Percentiles rank a stretch among this genome's conserved stretches.
Evolutionary conservation across 2,329 filamentous ascomycete species (phyloP).

Genomic region (Neonectria faginata): DNA sequence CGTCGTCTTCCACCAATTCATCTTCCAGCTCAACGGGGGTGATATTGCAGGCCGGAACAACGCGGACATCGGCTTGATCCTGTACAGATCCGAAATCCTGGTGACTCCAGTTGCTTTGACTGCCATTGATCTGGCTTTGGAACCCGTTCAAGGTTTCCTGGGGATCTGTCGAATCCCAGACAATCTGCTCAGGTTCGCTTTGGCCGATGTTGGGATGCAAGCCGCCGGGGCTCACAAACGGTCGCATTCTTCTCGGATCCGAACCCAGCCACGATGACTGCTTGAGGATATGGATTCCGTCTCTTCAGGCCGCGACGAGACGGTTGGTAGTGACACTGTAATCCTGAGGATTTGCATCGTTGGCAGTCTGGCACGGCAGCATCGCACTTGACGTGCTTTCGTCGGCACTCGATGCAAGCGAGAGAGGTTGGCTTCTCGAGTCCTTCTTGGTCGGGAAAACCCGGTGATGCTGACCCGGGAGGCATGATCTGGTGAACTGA

Average conservation of each 20-base stretch:
- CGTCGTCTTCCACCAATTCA: conserved; percentile 28
- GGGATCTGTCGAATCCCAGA: conserved; percentile 20
- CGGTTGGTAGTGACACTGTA: conserved; percentile 37
- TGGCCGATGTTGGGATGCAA: neutral
- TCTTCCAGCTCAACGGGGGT: neutral
- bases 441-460: neutral
- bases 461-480: neutral
- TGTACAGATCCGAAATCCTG: neutral
- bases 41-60: neutral
- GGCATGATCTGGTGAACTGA: neutral
- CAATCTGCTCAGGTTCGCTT: conserved; percentile 18
- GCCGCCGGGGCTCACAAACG: neutral
- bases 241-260: neutral
- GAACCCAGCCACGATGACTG: neutral
- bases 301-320: conserved; percentile 36
- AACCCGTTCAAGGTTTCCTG: neutral
- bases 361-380: conserved; percentile 38
- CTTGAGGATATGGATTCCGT: conserved; percentile 7
- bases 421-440: conserved; percentile 22
- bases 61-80: neutral
- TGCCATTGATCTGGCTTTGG: neutral
- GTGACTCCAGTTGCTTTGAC: neutral
- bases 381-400: conserved; percentile 42
- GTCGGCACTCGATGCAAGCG: conserved; percentile 39
- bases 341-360: conserved; percentile 28